Percentiles rank a stretch among this genome's conserved stretches.
Conservation (phyloP, 176 grass and related monocot genomes). For the Juncus effusus region DNA sequence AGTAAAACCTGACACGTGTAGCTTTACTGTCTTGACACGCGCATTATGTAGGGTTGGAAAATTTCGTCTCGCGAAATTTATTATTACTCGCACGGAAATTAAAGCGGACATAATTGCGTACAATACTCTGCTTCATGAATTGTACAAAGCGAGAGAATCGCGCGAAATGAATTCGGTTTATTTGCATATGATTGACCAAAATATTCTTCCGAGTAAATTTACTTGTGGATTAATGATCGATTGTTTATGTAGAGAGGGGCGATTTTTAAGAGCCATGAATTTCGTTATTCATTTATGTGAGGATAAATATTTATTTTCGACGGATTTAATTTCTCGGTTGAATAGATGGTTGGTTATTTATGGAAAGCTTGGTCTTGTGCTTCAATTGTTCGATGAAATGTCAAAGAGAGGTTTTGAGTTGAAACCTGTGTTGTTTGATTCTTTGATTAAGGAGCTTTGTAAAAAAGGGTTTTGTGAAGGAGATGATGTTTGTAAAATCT, state of each 20-base stretch:
- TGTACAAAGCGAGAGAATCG: slow-evolving; percentile 36
- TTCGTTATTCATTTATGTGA: slow-evolving; percentile 29
- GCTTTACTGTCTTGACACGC: slow-evolving; percentile 65
- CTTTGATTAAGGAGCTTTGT: slow-evolving; percentile 50
- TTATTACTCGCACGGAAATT: slow-evolving; percentile 36
- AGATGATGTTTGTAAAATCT: slow-evolving; percentile 33
- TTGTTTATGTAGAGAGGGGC: slow-evolving; percentile 40
- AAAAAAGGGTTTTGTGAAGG: slow-evolving; percentile 31
- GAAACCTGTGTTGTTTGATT: slow-evolving; percentile 34
- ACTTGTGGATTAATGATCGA: slow-evolving; percentile 51
- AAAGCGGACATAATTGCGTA: slow-evolving; percentile 50
- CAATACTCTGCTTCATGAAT: slow-evolving; percentile 75
- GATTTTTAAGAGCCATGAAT: slow-evolving; percentile 31
- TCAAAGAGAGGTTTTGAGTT: slow-evolving; percentile 24
- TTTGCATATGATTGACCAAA: slow-evolving; percentile 32
- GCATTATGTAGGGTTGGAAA: slow-evolving; percentile 59
- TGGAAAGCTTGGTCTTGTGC: slow-evolving; percentile 30
- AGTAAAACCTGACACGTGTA: slow-evolving; percentile 58
- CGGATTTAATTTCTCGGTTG: slow-evolving; percentile 47
- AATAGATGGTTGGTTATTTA: slow-evolving; percentile 49
- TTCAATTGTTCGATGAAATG: slow-evolving; percentile 41
- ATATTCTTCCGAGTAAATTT: slow-evolving; percentile 50
- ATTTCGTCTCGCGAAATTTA: slow-evolving; percentile 35
- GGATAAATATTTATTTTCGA: slow-evolving; percentile 18
- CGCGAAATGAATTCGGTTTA: slow-evolving; percentile 29